Base-by-base conservation (phyloP, 2,329 filamentous ascomycete species). In the Pseudocercospora fuligena region DNA sequence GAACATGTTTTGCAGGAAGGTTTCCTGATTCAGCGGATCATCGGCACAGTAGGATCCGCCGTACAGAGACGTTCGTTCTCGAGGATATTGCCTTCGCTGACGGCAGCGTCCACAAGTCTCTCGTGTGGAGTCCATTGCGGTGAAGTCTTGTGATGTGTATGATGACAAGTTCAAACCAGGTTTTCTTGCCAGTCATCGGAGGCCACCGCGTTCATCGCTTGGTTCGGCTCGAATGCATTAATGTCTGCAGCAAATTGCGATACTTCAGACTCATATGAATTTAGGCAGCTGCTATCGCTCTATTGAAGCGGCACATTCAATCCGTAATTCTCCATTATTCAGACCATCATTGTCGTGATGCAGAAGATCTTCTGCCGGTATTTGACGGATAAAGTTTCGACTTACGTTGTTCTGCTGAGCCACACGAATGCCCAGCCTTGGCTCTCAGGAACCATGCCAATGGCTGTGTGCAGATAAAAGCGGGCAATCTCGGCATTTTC, bases 401-500 rank as follows among this genome's bases (percentile, higher is more conserved):
- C 29, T 58, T 58, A 58, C 56, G 56, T 58, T 36, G 53, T 58
- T 58, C 9, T 58, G 31, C 56, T 58, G 29, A 58, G 56, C 56
- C 56, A 58, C 56, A 21, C 56, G 9, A 36, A 19, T 58, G 56
- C 56, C 56, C n/a, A 58, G 56, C 56, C 56, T 40, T 58, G 56
- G 31, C 47, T 27, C 47, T 27, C 47, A 27, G 47, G 49, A 54
- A 54, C 49, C 21, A 54, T 54, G 19, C 49, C 54, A 58, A 58
- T 58, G 54, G n/a, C 29, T n/a, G n/a, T 25, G 29, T 21, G 11
- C 16, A 40, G 8, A 19, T 7, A 23, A 58, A 58, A 23, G 54
- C 54, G 54, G 54, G 54, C 54, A 36, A 21, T 23, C 54, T 58
- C 27, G 29, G 27, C 54, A 21, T 11, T 36, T 14, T n/a, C 54